phyloP scores from a whole-genome alignment of 352 stramenopile genomes.

The Pelagophyceae sp. region DNA sequence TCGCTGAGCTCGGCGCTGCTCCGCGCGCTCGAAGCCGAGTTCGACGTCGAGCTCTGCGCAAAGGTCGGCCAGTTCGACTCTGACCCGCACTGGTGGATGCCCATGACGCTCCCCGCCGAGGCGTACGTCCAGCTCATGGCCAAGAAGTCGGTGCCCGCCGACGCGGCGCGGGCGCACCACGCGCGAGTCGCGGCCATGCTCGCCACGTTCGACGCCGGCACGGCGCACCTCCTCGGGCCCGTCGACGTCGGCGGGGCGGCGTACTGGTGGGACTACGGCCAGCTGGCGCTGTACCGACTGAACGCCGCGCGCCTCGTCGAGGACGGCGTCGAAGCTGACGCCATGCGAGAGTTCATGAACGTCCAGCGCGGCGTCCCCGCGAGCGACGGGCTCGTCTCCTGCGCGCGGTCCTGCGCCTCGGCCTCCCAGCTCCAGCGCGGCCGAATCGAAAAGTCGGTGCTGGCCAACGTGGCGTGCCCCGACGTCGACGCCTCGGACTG shows the following conservation, averaged over 20 bases:
- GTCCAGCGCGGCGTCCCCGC: constrained; percentile 30
- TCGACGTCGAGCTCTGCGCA: constrained; percentile 66
- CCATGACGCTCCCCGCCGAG: constrained; percentile 78
- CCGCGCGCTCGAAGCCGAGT: constrained; percentile 78
- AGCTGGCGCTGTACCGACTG: constrained; percentile 93
- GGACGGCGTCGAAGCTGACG: constrained; percentile 46
- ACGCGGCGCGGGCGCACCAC: constrained; percentile 66
- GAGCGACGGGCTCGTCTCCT: constrained; percentile 16
- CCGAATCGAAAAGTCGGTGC: constrained; percentile 53
- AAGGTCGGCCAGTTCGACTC: constrained; percentile 90
- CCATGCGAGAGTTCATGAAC: constrained; percentile 58
- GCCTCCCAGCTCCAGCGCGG: constrained; percentile 37
- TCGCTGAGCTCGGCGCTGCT: constrained; percentile 84
- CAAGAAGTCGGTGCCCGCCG: constrained; percentile 74
- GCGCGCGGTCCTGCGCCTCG: constrained; percentile 26
- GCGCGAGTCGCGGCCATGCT: constrained; percentile 82
- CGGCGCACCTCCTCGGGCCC: constrained; percentile 74
- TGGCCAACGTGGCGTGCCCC: constrained; percentile 73
- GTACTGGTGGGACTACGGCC: constrained; percentile 98
- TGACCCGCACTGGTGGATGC: constrained; percentile 98
- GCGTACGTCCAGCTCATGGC: constrained; percentile 86
- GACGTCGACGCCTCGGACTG: constrained; percentile 82
- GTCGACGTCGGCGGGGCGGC: constrained; percentile 90
- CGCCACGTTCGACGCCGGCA: constrained; percentile 59
- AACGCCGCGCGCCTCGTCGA: constrained; percentile 89